A percentile compares a stretch with the other conserved stretches of the same genome.
Conservation (phyloP, 169 alveolate species). For the Plasmodium sp. region DNA sequence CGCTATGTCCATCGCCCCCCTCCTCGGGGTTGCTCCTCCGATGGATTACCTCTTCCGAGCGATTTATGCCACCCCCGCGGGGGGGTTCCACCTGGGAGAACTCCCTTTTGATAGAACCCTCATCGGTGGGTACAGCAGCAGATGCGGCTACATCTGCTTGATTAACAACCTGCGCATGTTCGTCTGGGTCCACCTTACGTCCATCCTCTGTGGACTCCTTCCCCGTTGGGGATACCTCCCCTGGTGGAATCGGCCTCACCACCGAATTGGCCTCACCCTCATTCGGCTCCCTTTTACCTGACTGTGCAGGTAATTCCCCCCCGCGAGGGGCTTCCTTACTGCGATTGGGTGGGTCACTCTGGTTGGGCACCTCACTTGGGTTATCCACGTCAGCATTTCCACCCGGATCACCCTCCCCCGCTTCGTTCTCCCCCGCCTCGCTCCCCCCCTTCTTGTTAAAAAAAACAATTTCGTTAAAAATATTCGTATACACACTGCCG, state of each 20-base stretch:
- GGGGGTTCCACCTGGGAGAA: not conserved
- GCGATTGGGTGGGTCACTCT: not conserved
- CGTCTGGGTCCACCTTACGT: not conserved
- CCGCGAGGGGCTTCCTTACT: not conserved
- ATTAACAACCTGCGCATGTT: not conserved
- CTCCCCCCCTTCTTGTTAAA: constrained; percentile 13
- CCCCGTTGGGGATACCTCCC: not conserved
- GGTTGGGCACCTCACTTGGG: not conserved
- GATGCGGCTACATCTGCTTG: not conserved
- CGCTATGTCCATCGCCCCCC: not conserved
- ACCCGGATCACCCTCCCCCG: not conserved
- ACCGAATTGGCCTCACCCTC: not conserved
- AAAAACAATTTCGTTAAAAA: constrained; percentile 58
- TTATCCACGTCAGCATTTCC: not conserved
- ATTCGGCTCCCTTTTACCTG: not conserved
- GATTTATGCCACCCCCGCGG: not conserved
- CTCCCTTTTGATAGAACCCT: not conserved
- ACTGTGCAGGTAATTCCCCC: not conserved
- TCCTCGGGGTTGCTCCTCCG: not conserved
- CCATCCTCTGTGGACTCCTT: not conserved
- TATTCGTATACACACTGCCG: constrained; percentile 10
- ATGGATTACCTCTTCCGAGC: not conserved
- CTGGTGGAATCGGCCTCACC: not conserved
- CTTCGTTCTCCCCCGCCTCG: not conserved
- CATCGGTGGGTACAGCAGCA: not conserved